Evolutionary conservation across 2,329 filamentous ascomycete genomes (phyloP).

Genomic region (Aureobasidium sp.): DNA sequence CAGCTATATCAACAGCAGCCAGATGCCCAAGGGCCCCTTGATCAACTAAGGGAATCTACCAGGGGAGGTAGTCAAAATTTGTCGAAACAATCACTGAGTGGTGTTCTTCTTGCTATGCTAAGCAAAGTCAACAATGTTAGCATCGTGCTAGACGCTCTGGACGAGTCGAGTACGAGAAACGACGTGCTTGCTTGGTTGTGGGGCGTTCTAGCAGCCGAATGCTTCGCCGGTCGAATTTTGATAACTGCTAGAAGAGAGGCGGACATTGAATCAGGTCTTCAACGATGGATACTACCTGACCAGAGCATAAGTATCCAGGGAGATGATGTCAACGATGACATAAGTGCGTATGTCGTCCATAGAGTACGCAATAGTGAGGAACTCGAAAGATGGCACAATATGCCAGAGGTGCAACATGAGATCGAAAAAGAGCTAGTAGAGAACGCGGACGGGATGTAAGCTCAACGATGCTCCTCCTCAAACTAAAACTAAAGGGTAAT

Average conservation of each 20-base stretch:
- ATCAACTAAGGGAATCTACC: not conserved
- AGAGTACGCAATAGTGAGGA: not conserved
- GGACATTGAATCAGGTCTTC: not conserved
- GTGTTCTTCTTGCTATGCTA: not conserved
- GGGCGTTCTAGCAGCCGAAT: not conserved
- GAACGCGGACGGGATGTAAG: conserved; percentile 3
- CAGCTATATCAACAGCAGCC: not conserved
- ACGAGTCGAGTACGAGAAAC: not conserved
- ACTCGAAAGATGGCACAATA: not conserved
- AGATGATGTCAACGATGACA: not conserved
- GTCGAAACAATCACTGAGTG: not conserved
- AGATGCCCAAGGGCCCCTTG: not conserved
- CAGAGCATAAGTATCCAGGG: not conserved
- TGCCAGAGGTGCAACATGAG: not conserved
- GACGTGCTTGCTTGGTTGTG: not conserved
- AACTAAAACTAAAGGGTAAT: too few species aligned
- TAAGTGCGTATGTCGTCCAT: not conserved
- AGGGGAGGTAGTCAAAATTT: not conserved
- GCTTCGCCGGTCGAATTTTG: not conserved
- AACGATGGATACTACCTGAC: not conserved
- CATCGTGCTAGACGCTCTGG: conserved; percentile 3
- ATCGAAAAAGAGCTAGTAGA: not conserved
- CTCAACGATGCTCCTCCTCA: too few species aligned
- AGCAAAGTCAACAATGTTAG: not conserved
- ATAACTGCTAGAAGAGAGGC: not conserved